Evolutionary conservation across 176 grass and related monocot species (phyloP).

Genomic region (Rhynchospora pubera): DNA sequence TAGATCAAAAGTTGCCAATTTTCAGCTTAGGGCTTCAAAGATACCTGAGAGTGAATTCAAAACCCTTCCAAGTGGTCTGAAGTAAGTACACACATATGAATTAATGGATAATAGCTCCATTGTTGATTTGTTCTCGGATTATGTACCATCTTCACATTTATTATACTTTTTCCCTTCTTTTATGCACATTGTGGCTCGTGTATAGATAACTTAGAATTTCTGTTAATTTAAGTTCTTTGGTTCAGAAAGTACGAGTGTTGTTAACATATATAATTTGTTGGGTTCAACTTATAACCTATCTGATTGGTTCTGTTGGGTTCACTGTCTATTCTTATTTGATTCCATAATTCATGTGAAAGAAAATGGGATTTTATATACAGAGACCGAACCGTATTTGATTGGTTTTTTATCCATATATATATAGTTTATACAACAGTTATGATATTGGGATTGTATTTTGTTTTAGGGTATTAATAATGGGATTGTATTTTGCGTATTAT

Average conservation of each 20-base stretch:
- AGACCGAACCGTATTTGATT: background rate
- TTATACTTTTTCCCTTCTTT: background rate
- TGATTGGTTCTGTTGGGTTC: background rate
- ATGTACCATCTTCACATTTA: background rate
- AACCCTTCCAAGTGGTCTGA: slow-evolving; percentile 76
- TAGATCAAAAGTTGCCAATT: slow-evolving; percentile 4
- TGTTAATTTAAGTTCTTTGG: background rate
- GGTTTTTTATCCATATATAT: background rate
- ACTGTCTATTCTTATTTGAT: background rate
- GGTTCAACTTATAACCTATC: background rate
- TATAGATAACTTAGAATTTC: background rate
- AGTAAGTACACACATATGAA: slow-evolving; percentile 39
- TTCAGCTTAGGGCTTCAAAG: slow-evolving; percentile 70
- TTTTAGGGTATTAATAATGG: background rate
- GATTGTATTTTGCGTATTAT: background rate
- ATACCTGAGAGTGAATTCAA: slow-evolving; percentile 84
- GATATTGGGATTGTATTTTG: too few species aligned
- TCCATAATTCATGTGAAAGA: slow-evolving; percentile 6
- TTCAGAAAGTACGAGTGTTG: background rate
- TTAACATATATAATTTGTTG: background rate
- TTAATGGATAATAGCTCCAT: background rate
- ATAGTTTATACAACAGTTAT: too few species aligned
- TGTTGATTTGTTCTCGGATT: background rate
- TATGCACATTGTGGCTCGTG: background rate
- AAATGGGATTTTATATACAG: background rate